Evolutionary conservation across 2,329 filamentous ascomycete species (phyloP), one percentile per base, ranked within the genome.

Genomic region (Neophaeococcomyces aloes): DNA sequence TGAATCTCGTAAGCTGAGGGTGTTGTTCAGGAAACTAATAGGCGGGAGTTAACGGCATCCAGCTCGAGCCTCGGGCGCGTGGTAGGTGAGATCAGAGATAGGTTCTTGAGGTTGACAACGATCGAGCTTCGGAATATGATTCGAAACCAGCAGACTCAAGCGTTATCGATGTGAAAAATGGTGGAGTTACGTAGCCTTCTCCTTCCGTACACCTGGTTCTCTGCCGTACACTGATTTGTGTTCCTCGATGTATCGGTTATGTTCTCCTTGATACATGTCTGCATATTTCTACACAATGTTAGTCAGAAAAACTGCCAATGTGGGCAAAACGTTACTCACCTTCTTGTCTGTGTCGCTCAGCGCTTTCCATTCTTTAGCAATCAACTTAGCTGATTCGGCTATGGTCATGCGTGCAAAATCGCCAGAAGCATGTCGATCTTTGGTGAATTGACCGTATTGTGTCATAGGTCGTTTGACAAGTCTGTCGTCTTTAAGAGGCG

Each of bases 401-500:
- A 63, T 0, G 0, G 42, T 6, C 45, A 78, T 66, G 36, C 67
- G 61, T 45, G 65, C 68, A 44, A 76, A 66, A 40, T 79, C 77
- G 15, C 69, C 70, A 35, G 62, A 68, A 1, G 48, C 49, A 4
- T 54, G 47, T 42, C 74, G 66, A 10, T 75, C 72, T 19, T 43
- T 52, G 32, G 48, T 27, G 60, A 74, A 83, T 3, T 55, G 44
- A 1, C 63, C 18, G 49, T 61, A 77, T 0, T 69, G 11, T 3
- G n/a, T 54, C 0, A 5, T 1, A 3, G 68, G 61, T 2, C 48
- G 48, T 57, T 72, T 77, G 38, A 73, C 66, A 11, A 59, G 54
- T 38, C 79, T 71, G 8, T 75, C 67, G 55, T 83, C 79, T 4
- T 61, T 48, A 42, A 82, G 67, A 5, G 39, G 37, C 1, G 30